Percentiles rank a stretch among this genome's conserved stretches.
These are phyloP conservation scores for Chenopodium album DNA, from an alignment of 148 eudicot genomes.

Conservation along the genomic window DNA sequence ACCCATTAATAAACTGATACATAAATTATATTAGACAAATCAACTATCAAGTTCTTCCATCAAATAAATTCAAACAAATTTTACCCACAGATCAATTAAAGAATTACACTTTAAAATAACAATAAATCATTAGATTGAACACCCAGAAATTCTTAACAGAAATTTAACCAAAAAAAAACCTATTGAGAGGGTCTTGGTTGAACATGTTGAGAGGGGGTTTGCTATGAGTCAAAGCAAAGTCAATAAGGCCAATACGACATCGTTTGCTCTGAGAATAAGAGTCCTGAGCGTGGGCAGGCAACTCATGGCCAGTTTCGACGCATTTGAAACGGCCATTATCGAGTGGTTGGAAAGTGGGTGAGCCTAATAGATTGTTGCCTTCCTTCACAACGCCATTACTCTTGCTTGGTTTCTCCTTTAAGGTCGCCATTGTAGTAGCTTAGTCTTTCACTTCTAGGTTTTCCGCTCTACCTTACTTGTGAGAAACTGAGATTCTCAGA, in stretches of 20 bases:
- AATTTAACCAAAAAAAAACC: constrained; percentile 36
- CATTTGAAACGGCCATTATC: constrained; percentile 82
- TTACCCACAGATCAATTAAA: not conserved
- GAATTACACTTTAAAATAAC: too few relatives aligned
- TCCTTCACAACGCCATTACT: constrained; percentile 35
- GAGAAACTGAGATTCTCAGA: too few relatives aligned
- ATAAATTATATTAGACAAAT: too few relatives aligned
- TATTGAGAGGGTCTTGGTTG: constrained; percentile 56
- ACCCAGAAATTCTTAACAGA: too few relatives aligned
- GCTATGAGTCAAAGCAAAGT: constrained; percentile 52
- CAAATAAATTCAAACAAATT: too few relatives aligned
- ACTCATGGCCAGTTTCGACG: constrained; percentile 78
- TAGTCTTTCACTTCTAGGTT: not conserved
- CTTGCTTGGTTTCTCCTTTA: constrained; percentile 17
- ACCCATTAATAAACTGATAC: not conserved
- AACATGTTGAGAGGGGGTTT: constrained; percentile 91
- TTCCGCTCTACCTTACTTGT: too few relatives aligned
- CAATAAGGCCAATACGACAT: constrained; percentile 85
- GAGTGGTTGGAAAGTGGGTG: constrained; percentile 62
- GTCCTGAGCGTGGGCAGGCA: constrained; percentile 57
- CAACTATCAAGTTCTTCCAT: too few relatives aligned
- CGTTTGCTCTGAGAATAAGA: constrained; percentile 63
- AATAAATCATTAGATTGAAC: not conserved
- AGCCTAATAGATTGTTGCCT: constrained; percentile 59
- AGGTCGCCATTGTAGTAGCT: constrained; percentile 20